phyloP scores from a whole-genome alignment of 805 yeast genomes.

The Hanseniaspora hatyaiensis region DNA sequence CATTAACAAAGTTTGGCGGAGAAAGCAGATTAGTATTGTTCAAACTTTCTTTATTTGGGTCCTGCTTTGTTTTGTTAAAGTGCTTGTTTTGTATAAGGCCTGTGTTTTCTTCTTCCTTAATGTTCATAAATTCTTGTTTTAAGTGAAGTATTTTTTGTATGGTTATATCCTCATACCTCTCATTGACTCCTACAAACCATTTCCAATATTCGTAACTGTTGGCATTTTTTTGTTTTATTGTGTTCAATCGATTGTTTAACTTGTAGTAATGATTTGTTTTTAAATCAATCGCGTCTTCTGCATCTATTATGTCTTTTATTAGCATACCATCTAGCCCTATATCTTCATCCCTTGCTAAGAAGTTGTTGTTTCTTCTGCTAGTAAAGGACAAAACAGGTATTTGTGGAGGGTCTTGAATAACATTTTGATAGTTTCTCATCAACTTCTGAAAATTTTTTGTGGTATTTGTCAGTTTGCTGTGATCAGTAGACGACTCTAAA shows the following conservation, averaged over 20 bases:
- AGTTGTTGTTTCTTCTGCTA: not conserved
- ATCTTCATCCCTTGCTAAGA: not conserved
- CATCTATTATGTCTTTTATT: not conserved
- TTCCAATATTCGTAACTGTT: conserved; percentile 10
- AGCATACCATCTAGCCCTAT: not conserved
- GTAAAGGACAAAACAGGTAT: conserved; percentile 15
- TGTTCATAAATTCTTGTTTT: not conserved
- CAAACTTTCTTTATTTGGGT: not conserved
- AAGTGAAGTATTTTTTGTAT: conserved; percentile 32
- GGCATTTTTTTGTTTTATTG: not conserved
- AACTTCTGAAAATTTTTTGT: conserved; percentile 10
- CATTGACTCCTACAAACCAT: conserved; percentile 59
- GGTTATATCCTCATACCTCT: conserved; percentile 42
- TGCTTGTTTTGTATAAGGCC: too few relatives aligned
- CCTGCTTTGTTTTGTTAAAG: too few relatives aligned
- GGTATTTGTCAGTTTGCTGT: conserved; percentile 22
- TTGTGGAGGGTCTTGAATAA: conserved; percentile 14
- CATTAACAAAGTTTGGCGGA: too few relatives aligned
- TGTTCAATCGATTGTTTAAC: not conserved
- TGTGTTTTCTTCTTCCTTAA: not conserved
- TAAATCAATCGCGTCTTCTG: not conserved
- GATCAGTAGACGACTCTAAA: conserved; percentile 37
- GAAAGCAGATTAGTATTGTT: too few relatives aligned
- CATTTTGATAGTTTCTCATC: conserved; percentile 15
- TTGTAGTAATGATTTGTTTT: not conserved